Base-by-base conservation (phyloP, 176 grass and related monocot species). In the Carex pumila region DNA sequence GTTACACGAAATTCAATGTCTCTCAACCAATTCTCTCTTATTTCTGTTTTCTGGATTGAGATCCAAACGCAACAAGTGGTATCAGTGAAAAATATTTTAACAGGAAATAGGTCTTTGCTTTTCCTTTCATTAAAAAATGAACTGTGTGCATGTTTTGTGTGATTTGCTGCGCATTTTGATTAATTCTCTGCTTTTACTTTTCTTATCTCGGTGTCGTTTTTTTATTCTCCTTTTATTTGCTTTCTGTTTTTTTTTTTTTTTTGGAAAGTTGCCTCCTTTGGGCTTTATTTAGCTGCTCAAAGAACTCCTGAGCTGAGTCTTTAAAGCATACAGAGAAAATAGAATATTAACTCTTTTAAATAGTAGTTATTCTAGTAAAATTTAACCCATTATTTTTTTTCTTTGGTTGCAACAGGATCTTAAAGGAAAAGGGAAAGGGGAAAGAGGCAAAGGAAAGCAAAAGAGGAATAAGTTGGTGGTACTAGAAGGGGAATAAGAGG, bases 201-300 rank as follows among this genome's bases (percentile, higher is more conserved):
- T 34, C 2, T 34, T 18, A 53, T 75, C 21, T 75, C 47, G 31
- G 71, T 56, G 11, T 77, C 13, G 12, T 71, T 71, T 45, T 71
- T 54, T 77, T 39, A 34, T 2, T 11, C 47, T 1, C 73, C 73
- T 57, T 78, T 78, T 78, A 57, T 78, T 57, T 78, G 50, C 73
- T 78, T 78, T 78, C 52, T 32, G 12, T 78, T 8, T 55, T 21
- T 62, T 60, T 49, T 54, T 69, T 56, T 39, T 39, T 39, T 78
- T 34, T 61, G 86, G 83, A 90, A 98, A 94, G 90, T 72, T 58
- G 81, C 12, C 88, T 85, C 79, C 89, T 94, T 91, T 91, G 80
- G 84, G 84, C 85, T 91, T 93, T 98, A 78, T 50, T 71, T 86
- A 82, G 75, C 88, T 89, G 65, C 88, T 85, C 80, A 86, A 83